Percentiles rank a stretch among this genome's conserved stretches.
Evolutionary conservation across 225 moss, liverwort and hornwort species (phyloP).

Genomic region (Bryoerythrophyllum caledonicum): DNA sequence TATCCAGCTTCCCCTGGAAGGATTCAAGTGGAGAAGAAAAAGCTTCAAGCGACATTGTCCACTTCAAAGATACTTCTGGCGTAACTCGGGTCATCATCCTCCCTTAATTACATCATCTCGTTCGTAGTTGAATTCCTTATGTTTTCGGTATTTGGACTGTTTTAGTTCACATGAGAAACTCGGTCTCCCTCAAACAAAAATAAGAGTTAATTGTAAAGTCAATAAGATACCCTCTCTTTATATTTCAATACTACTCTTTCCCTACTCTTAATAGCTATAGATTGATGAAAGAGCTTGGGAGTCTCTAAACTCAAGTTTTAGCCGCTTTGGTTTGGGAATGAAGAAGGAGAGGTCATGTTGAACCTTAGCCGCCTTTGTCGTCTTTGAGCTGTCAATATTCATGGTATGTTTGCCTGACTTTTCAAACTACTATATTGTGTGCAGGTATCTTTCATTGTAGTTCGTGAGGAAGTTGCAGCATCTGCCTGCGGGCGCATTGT

Average conservation of each 20-base stretch:
- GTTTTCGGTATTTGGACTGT: neutral
- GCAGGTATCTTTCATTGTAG: conserved; percentile 58
- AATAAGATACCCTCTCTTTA: too few relatives aligned
- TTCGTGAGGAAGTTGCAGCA: conserved; percentile 40
- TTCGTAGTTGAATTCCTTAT: neutral
- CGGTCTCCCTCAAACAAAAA: neutral
- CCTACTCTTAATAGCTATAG: too few relatives aligned
- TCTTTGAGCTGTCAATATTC: too few relatives aligned
- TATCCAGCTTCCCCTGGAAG: conserved; percentile 36
- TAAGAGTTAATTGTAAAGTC: too few relatives aligned
- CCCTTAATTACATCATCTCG: neutral
- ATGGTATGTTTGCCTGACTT: too few relatives aligned
- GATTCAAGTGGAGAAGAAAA: conserved; percentile 27
- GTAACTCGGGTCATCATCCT: conserved; percentile 40
- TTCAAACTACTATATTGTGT: neutral
- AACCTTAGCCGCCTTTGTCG: too few relatives aligned
- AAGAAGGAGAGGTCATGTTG: too few relatives aligned
- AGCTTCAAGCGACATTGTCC: conserved; percentile 41
- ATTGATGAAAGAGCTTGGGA: too few relatives aligned
- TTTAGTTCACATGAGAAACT: neutral
- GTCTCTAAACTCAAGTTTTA: too few relatives aligned
- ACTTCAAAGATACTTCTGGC: conserved; percentile 45
- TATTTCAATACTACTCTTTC: too few relatives aligned
- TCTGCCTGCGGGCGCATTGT: conserved; percentile 39
- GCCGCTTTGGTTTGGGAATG: too few relatives aligned